Evolutionary conservation across 1,139 yeast species (phyloP).

Genomic region (Scheffersomyces segobiensis): DNA sequence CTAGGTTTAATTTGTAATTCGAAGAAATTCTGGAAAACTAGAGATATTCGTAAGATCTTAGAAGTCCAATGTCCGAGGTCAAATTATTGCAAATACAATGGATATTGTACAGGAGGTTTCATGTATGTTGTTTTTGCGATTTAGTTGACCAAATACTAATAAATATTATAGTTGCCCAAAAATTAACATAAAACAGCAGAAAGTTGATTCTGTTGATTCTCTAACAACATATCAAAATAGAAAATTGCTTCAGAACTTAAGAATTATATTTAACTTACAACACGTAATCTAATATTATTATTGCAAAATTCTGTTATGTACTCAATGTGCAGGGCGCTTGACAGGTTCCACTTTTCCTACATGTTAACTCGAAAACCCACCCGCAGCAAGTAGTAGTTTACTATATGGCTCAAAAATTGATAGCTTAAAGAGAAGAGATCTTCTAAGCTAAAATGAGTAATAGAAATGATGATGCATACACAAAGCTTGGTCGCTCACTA

Average conservation of each 20-base stretch:
- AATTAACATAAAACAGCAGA: no score
- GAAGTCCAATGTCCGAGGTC: no score
- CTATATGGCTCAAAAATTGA: background rate
- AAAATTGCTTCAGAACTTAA: no score
- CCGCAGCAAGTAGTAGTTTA: no score
- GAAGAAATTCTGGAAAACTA: background rate
- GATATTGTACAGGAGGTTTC: no score
- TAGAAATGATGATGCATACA: constrained; percentile 19
- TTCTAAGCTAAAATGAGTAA: background rate
- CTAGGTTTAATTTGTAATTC: background rate
- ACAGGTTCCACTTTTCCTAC: no score
- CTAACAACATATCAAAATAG: background rate
- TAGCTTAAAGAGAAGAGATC: background rate
- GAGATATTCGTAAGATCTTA: no score
- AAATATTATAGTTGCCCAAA: background rate
- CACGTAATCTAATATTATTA: background rate
- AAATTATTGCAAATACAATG: no score
- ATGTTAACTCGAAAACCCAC: no score
- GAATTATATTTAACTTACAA: background rate
- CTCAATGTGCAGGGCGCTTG: no score
- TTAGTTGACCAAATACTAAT: background rate
- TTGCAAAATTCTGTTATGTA: no score
- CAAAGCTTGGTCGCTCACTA: constrained; percentile 19
- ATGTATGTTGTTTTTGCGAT: no score
- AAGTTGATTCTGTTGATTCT: background rate